Percentiles rank a stretch among this genome's conserved stretches.
phyloP scores from a whole-genome alignment of 1,139 yeast species.

The Diutina rugosa region DNA sequence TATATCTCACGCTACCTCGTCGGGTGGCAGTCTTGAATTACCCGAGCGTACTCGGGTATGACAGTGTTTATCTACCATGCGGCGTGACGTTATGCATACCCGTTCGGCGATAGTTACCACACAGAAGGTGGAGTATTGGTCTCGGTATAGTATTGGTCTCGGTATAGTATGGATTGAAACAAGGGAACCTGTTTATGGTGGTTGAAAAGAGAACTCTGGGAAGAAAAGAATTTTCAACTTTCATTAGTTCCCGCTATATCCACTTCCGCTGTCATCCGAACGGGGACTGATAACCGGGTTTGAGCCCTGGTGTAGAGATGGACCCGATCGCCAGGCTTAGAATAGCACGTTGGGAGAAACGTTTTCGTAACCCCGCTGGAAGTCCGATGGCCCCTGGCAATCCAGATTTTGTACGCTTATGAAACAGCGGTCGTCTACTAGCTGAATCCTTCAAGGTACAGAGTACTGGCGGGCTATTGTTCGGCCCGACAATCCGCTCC shows the following conservation, averaged over 20 bases:
- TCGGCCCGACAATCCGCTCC: too few species aligned
- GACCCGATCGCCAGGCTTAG: background rate
- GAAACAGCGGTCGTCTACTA: too few species aligned
- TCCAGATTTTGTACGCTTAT: too few species aligned
- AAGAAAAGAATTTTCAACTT: too few species aligned
- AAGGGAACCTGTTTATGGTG: too few species aligned
- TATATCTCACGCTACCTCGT: background rate
- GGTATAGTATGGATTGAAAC: too few species aligned
- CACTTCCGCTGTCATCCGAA: background rate
- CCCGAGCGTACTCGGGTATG: background rate
- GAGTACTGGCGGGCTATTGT: too few species aligned
- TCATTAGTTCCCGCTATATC: too few species aligned
- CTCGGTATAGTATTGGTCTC: too few species aligned
- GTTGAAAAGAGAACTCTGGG: too few species aligned
- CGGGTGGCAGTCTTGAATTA: background rate
- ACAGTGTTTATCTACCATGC: background rate
- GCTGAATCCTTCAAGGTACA: too few species aligned
- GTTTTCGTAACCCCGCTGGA: background rate
- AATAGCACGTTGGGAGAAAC: background rate
- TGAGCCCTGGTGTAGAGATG: background rate
- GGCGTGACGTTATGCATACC: background rate
- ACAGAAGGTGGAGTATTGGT: background rate
- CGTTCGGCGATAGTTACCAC: background rate
- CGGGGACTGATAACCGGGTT: background rate
- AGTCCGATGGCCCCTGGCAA: background rate